Conservation (phyloP, 2,329 filamentous ascomycete genomes). For the Amauroascus verrucosus region DNA sequence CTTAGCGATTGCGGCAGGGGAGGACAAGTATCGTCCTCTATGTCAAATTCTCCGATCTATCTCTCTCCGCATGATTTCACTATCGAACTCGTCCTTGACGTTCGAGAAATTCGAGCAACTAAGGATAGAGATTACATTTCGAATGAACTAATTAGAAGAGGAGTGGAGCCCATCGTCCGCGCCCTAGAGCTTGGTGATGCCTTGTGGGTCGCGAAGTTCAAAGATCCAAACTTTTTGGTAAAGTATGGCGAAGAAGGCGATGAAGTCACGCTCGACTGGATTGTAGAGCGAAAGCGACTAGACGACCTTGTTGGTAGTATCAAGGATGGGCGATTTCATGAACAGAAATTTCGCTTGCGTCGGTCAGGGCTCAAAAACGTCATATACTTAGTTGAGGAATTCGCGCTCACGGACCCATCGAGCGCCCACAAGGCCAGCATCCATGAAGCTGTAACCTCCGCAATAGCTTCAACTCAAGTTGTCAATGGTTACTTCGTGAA, state of each 20-base stretch:
- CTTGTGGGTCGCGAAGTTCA: slow-evolving; percentile 67
- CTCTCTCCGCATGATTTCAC: slow-evolving; percentile 58
- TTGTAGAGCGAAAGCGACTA: slow-evolving; percentile 68
- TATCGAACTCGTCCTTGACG: slow-evolving; percentile 62
- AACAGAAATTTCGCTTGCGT: slow-evolving; percentile 71
- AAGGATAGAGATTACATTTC: slow-evolving; percentile 69
- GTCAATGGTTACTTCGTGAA: slow-evolving; percentile 73
- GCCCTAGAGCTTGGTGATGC: slow-evolving; percentile 63
- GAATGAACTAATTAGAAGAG: slow-evolving; percentile 57
- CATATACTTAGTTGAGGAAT: slow-evolving; percentile 68
- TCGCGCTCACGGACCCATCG: slow-evolving; percentile 47
- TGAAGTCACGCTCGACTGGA: slow-evolving; percentile 68
- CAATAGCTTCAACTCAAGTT: slow-evolving; percentile 66
- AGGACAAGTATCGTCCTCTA: neutral
- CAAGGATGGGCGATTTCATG: slow-evolving; percentile 71
- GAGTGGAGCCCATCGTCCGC: slow-evolving; percentile 55
- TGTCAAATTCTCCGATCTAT: slow-evolving; percentile 46
- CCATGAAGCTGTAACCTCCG: slow-evolving; percentile 58
- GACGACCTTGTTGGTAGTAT: slow-evolving; percentile 73
- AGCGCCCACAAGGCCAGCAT: slow-evolving; percentile 40
- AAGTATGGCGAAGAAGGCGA: slow-evolving; percentile 47
- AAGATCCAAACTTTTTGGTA: slow-evolving; percentile 48
- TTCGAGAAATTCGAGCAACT: slow-evolving; percentile 61
- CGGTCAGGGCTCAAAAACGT: slow-evolving; percentile 65
- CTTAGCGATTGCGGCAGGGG: neutral